These are phyloP conservation scores for Cylindrotheca closterium DNA, from an alignment of 108 stramenopile genomes.

Conservation along the genomic window DNA sequence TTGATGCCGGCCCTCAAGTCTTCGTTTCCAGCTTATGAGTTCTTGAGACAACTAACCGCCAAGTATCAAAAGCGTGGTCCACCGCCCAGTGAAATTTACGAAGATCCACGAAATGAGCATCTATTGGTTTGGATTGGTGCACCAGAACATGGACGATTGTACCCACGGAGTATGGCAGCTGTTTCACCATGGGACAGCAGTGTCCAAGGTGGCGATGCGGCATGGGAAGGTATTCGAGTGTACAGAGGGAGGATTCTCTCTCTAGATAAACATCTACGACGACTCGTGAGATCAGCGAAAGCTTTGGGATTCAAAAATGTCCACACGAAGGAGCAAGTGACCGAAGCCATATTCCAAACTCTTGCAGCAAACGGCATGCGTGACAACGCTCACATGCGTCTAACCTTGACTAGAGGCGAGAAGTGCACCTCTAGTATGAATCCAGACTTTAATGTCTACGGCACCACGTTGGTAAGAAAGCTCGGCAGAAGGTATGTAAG, in stretches of 20 bases:
- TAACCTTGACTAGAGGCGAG: slow-evolving; percentile 90
- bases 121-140: slow-evolving; percentile 87
- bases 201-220: slow-evolving; percentile 94
- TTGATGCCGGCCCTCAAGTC: slow-evolving; percentile 61
- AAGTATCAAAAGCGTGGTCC: slow-evolving; percentile 54
- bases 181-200: slow-evolving; percentile 87
- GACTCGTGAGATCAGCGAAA: slow-evolving; percentile 86
- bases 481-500: no score
- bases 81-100: slow-evolving; percentile 59
- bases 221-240: slow-evolving; percentile 90
- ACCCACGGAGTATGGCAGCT: slow-evolving; percentile 69
- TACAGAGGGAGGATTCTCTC: slow-evolving; percentile 83
- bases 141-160: slow-evolving; percentile 51
- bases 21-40: slow-evolving; percentile 71
- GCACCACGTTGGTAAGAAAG: slow-evolving; percentile 75
- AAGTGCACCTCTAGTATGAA: slow-evolving; percentile 91
- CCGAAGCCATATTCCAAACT: slow-evolving; percentile 87
- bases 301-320: slow-evolving; percentile 87
- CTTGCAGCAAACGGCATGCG: slow-evolving; percentile 93
- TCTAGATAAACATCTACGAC: slow-evolving; percentile 82
- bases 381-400: slow-evolving; percentile 88
- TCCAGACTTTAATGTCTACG: slow-evolving; percentile 91
- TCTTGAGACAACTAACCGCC: slow-evolving; percentile 45
- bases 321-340: slow-evolving; percentile 75
- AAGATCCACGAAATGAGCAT: slow-evolving; percentile 84